Evolutionary conservation across 768 basidiomycete genomes (phyloP), one percentile per base, ranked within the genome.

Genomic region (Grammothele lineata): DNA sequence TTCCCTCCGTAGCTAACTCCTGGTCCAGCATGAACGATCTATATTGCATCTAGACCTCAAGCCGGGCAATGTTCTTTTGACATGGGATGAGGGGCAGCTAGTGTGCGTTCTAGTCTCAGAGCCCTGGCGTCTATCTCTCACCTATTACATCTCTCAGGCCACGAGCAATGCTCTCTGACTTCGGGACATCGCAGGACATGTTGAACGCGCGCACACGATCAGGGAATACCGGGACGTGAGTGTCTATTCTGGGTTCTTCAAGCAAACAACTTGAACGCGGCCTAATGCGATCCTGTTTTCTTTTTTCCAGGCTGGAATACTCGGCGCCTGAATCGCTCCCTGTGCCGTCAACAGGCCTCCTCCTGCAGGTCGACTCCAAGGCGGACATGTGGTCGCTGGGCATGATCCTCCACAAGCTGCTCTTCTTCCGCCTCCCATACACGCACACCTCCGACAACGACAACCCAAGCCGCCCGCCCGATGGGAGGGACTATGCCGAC

Each of bases 361-460:
- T 88, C 7, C 73, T 70, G 7, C 83, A 87, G 37, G 74, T 91
- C 2, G 86, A 90, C 57, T 90, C 91, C 0, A 93, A 93, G 59
- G 79, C 88, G 4, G 94, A 98, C 61, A 92, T 96, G 83, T 98
- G 95, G 94, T 91, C 90, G 5, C 74, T 98, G 14, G 94, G 94
- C 53, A 92, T 98, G 87, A 90, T 98, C 46, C 73, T 98, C 15
- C 84, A 97, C 70, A 94, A 92, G 58, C 75, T 98, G 51, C 68
- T 95, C 1, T 98, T 96, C 69, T 92, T 97, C 68, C 79, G 80
- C 26, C 66, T 95, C 17, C 94, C 95, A 0, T 97, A 92, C 59
- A 75, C 73, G 15, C 82, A 90, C 54, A 83, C 86, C 1, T 70
- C 81, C 1, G 76, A 75, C 33, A 79, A 78, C 38, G 73, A 69